Evolutionary conservation across 768 basidiomycete species (phyloP).

Genomic region (Clitopilus hobsonii): DNA sequence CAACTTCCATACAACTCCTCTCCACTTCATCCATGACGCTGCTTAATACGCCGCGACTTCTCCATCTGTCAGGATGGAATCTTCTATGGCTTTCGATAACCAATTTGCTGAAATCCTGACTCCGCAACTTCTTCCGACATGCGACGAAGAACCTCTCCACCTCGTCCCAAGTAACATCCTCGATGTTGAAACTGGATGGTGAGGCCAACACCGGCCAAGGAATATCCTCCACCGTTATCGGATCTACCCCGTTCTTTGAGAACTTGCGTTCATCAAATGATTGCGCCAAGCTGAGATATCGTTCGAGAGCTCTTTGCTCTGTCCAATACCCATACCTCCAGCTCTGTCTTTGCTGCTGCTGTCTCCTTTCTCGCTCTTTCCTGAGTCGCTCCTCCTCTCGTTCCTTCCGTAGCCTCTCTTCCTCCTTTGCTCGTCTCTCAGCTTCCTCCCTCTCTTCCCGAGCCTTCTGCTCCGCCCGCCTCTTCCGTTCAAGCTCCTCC

Average conservation of each 20-base stretch:
- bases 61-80: slow-evolving; percentile 82
- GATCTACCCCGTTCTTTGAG: slow-evolving; percentile 28
- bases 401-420: slow-evolving; percentile 19
- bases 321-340: slow-evolving; percentile 67
- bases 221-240: slow-evolving; percentile 56
- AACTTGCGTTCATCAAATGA: slow-evolving; percentile 63
- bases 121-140: slow-evolving; percentile 45
- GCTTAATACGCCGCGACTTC: slow-evolving; percentile 56
- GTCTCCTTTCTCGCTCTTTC: slow-evolving; percentile 32
- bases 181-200: slow-evolving; percentile 46
- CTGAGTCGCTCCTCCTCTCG: slow-evolving; percentile 23
- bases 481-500: slow-evolving; percentile 23
- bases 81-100: slow-evolving; percentile 68
- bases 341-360: slow-evolving; percentile 43
- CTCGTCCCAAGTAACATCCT: slow-evolving; percentile 66
- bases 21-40: slow-evolving; percentile 55
- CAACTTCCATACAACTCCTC: slow-evolving; percentile 60
- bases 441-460: slow-evolving; percentile 11
- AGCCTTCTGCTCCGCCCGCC: slow-evolving; percentile 15
- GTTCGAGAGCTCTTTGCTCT: slow-evolving; percentile 60
- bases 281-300: slow-evolving; percentile 55
- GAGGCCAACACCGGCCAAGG: slow-evolving; percentile 73
- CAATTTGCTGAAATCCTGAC: slow-evolving; percentile 59
- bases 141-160: slow-evolving; percentile 69
- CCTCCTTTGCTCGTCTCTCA: slow-evolving; percentile 15